Percentiles rank a stretch among this genome's conserved stretches.
Evolutionary conservation across 768 basidiomycete species (phyloP).

Genomic region (Phaeotremella skinneri): DNA sequence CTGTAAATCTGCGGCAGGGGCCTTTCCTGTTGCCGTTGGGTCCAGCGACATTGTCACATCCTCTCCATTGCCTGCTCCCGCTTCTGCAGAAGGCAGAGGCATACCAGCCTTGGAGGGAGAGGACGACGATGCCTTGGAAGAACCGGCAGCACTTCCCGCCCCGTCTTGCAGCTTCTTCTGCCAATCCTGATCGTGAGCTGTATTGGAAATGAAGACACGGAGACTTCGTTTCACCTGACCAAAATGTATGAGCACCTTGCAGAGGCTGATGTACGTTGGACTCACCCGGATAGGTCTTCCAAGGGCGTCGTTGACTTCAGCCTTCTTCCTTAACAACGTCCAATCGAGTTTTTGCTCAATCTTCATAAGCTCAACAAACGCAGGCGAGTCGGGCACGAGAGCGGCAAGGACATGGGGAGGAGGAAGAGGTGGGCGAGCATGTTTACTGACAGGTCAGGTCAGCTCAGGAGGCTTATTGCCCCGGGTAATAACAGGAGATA

Average conservation of each 20-base stretch:
- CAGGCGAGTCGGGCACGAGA: constrained; percentile 74
- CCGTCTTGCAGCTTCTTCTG: constrained; percentile 55
- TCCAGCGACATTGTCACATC: constrained; percentile 19
- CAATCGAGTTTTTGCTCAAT: constrained; percentile 92
- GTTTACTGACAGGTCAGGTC: constrained; percentile 12
- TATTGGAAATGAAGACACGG: constrained; percentile 82
- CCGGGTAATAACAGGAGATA: too few relatives aligned
- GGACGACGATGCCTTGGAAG: constrained; percentile 45
- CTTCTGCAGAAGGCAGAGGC: background rate
- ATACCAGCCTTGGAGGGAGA: background rate
- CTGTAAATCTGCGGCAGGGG: constrained; percentile 6
- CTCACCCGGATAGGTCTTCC: constrained; percentile 68
- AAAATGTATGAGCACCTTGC: background rate
- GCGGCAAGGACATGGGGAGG: constrained; percentile 63
- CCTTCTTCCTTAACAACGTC: constrained; percentile 86
- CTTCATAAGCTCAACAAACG: constrained; percentile 80
- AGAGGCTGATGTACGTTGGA: constrained; percentile 13
- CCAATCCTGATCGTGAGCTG: constrained; percentile 81
- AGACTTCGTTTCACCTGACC: constrained; percentile 74
- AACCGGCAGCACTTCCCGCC: background rate
- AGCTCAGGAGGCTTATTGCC: too few relatives aligned
- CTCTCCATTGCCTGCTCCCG: background rate
- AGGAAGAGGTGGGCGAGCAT: constrained; percentile 40
- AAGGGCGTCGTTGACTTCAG: constrained; percentile 87
- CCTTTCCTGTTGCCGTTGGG: constrained; percentile 1